Evolutionary conservation across 1,284 basidiomycete genomes (phyloP).

Genomic region (Fistulina hepatica): DNA sequence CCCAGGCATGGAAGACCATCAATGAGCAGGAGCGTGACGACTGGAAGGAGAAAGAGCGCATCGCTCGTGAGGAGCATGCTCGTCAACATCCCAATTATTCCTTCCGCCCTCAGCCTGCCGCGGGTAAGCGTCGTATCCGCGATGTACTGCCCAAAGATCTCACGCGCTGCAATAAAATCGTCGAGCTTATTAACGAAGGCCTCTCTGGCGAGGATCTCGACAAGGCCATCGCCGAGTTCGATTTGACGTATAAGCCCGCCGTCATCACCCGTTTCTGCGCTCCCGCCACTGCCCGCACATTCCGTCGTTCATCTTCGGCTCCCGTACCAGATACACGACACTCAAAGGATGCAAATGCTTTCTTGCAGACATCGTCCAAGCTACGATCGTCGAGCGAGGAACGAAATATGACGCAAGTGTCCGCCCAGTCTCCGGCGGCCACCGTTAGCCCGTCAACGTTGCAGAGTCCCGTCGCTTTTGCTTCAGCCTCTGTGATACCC

Average conservation of each 20-base stretch:
- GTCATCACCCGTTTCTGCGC: conserved; percentile 60
- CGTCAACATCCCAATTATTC: conserved; percentile 60
- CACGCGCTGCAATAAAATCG: conserved; percentile 65
- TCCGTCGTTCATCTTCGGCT: too few relatives aligned
- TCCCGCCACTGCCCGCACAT: conserved; percentile 55
- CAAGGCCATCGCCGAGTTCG: conserved; percentile 63
- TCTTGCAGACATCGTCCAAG: too few relatives aligned
- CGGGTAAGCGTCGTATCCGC: background rate
- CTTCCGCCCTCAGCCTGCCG: conserved; percentile 47
- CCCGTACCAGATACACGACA: too few relatives aligned
- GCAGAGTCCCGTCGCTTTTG: too few relatives aligned
- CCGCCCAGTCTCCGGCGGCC: too few relatives aligned
- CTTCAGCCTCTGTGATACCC: too few relatives aligned
- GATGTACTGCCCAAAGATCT: conserved; percentile 38
- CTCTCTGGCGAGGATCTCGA: conserved; percentile 63
- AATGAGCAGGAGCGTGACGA: conserved; percentile 57
- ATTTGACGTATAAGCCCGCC: conserved; percentile 51
- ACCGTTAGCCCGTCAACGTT: too few relatives aligned
- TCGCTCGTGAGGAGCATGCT: conserved; percentile 55
- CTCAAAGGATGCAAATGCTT: too few relatives aligned
- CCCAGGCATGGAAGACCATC: conserved; percentile 63
- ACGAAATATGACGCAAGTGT: too few relatives aligned
- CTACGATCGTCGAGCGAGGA: too few relatives aligned
- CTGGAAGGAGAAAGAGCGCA: conserved; percentile 59
- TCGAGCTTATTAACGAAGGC: conserved; percentile 63